These are phyloP conservation scores for Aspergillus baeticus DNA, from an alignment of 495 filamentous ascomycete genomes.

Conservation along the genomic window DNA sequence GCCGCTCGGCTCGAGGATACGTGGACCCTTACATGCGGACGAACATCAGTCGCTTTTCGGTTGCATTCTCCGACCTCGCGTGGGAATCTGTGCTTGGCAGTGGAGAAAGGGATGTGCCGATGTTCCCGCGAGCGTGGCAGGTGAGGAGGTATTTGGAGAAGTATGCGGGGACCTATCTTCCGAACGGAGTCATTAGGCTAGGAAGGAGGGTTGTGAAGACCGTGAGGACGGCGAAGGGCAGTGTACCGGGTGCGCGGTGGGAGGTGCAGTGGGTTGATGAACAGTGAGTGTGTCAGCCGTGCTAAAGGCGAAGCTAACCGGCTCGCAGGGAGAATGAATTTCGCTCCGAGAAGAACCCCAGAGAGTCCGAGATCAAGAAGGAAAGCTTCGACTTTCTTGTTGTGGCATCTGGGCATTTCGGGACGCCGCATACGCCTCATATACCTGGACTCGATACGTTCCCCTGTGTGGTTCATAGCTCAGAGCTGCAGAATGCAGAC, in stretches of 20 bases:
- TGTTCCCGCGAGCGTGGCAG: constrained; percentile 73
- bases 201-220: constrained; percentile 52
- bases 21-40: constrained; percentile 70
- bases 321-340: no score
- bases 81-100: constrained; percentile 57
- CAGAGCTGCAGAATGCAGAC: constrained; percentile 35
- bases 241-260: constrained; percentile 43
- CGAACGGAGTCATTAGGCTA: constrained; percentile 45
- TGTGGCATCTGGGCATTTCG: constrained; percentile 76
- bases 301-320: not conserved
- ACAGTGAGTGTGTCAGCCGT: constrained; percentile 21
- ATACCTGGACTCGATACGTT: constrained; percentile 35
- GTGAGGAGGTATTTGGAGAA: constrained; percentile 70
- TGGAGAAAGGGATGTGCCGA: constrained; percentile 43
- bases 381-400: constrained; percentile 70
- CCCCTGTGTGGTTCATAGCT: constrained; percentile 57
- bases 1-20: constrained; percentile 22
- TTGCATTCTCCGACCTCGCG: constrained; percentile 75
- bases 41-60: constrained; percentile 77
- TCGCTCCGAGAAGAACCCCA: constrained; percentile 3
- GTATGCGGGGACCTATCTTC: constrained; percentile 60
- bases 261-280: constrained; percentile 44
- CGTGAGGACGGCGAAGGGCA: constrained; percentile 26
- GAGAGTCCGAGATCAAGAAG: constrained; percentile 9
- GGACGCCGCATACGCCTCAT: constrained; percentile 54